Evolutionary conservation across 805 yeast genomes (phyloP).

Genomic region (Danielozyma ontarioensis): DNA sequence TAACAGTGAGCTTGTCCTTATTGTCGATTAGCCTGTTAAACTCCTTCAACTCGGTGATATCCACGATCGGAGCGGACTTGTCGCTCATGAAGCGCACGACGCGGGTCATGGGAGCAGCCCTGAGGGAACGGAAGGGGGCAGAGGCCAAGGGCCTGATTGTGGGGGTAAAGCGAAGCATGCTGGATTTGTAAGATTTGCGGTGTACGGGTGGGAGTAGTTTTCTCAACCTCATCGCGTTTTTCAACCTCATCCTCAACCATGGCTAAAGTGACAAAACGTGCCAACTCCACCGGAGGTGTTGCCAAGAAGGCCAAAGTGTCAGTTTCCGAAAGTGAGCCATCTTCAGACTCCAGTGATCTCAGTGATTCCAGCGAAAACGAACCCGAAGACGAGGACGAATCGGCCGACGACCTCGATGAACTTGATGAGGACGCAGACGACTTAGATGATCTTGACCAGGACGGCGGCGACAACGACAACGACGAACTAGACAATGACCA

Average conservation of each 20-base stretch:
- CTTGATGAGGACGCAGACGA: conserved; percentile 13
- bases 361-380: conserved; percentile 1
- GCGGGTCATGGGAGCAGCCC: not conserved
- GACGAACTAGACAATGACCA: conserved; percentile 11
- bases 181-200: not conserved
- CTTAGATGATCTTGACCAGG: conserved; percentile 20
- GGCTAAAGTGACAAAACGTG: conserved; percentile 5
- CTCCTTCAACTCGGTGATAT: conserved; percentile 10
- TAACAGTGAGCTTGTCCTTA: conserved; percentile 40
- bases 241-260: conserved; percentile 6
- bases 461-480: conserved; percentile 8
- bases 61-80: conserved; percentile 9
- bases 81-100: not conserved
- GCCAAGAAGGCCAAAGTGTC: conserved; percentile 19
- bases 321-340: conserved; percentile 22
- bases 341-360: conserved; percentile 12
- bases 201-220: not conserved
- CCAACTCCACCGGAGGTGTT: conserved; percentile 3
- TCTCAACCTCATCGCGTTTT: too few species aligned
- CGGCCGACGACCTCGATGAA: conserved; percentile 14
- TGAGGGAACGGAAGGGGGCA: not conserved
- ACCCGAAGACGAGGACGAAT: conserved; percentile 9
- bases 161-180: not conserved
- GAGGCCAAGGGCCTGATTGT: not conserved
- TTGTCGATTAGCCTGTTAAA: conserved; percentile 8